Base-by-base conservation (phyloP, 2,329 filamentous ascomycete genomes). In the Pseudophaeomoniella oleicola region DNA sequence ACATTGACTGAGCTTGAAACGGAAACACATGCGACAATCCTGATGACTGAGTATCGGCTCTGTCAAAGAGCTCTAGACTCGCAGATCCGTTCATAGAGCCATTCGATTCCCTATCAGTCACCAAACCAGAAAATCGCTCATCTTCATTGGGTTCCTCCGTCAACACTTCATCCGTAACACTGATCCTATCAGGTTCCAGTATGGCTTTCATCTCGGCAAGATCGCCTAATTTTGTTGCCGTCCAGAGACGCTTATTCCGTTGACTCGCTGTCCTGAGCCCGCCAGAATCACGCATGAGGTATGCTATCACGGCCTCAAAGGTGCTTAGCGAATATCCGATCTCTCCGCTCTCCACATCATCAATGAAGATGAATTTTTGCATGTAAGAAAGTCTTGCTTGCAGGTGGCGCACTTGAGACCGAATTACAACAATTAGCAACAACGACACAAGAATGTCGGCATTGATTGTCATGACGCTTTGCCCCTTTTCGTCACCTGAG, bases 301-400 rank as follows among this genome's bases (percentile, higher is more conserved):
- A 96, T 2, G 84, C 78, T 19, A 98, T 59, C 0, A 98, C 90
- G 4, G 86, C 90, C 56, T 98, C 90, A 41, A 96, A 84, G 0
- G 90, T 98, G 57, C 88, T 96, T 35, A 98, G 59, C 0, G 88
- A 87, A 57, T 98, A 98, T 5, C 90, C 90, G 66, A 92, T 80
- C 59, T 98, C 90, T 34, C 90, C 90, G 42, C 78, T 92, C 46
- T 98, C 90, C 5, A 98, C 86, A 58, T 98, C 90, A 48, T 96
- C 90, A 35, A 94, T 87, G 57, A 94, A 98, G 46, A 94, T 90
- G 52, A 94, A 98, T 50, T 93, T 85, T 31, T 88, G 81, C 69
- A 96, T 94, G 54, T 96, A 98, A n/a, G 81, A 69, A 33, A 98
- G 63, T 14, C 88, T 74, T 3, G 90, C 86, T 49, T 94, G 84